Conservation (phyloP, 1,139 yeast genomes). For the Yamadazyma pseudoaaseri region DNA sequence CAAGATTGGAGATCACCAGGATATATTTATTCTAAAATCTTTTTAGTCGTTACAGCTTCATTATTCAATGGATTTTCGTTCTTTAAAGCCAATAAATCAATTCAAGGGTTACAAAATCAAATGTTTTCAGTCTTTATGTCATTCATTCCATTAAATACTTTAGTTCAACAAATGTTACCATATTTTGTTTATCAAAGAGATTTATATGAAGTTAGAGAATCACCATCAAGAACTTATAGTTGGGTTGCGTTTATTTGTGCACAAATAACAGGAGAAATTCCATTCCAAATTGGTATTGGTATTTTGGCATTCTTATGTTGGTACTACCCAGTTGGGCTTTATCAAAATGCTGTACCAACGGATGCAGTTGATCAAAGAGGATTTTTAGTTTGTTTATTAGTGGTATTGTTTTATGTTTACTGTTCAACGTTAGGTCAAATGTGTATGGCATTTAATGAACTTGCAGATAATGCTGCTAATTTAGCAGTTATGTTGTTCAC, state of each 20-base stretch:
- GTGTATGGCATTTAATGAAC: slow-evolving; percentile 58
- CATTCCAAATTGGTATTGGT: slow-evolving; percentile 34
- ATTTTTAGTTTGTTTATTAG: slow-evolving; percentile 62
- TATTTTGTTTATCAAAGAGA: slow-evolving; percentile 69
- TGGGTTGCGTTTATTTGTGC: slow-evolving; percentile 46
- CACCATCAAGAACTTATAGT: slow-evolving; percentile 61
- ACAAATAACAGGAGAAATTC: slow-evolving; percentile 37
- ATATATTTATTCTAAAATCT: slow-evolving; percentile 40
- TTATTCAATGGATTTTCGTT: slow-evolving; percentile 48
- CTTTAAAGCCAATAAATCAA: slow-evolving; percentile 60
- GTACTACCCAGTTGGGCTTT: slow-evolving; percentile 44
- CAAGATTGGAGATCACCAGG: slow-evolving; percentile 46
- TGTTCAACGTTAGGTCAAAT: slow-evolving; percentile 65
- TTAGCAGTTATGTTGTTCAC: slow-evolving; percentile 56
- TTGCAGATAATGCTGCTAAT: slow-evolving; percentile 76
- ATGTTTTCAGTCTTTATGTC: slow-evolving; percentile 73
- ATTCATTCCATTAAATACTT: slow-evolving; percentile 56
- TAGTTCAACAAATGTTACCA: slow-evolving; percentile 75
- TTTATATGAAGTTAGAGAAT: slow-evolving; percentile 85
- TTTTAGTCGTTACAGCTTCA: slow-evolving; percentile 38
- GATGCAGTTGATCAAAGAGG: slow-evolving; percentile 47
- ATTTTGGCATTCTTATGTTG: slow-evolving; percentile 37
- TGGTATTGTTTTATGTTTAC: slow-evolving; percentile 57
- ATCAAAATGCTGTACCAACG: slow-evolving; percentile 30
- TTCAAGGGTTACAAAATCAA: slow-evolving; percentile 62